Percentiles rank a stretch among this genome's conserved stretches.
Evolutionary conservation across 164 flowering plant species (phyloP).

Genomic region (Akebia trifoliata): DNA sequence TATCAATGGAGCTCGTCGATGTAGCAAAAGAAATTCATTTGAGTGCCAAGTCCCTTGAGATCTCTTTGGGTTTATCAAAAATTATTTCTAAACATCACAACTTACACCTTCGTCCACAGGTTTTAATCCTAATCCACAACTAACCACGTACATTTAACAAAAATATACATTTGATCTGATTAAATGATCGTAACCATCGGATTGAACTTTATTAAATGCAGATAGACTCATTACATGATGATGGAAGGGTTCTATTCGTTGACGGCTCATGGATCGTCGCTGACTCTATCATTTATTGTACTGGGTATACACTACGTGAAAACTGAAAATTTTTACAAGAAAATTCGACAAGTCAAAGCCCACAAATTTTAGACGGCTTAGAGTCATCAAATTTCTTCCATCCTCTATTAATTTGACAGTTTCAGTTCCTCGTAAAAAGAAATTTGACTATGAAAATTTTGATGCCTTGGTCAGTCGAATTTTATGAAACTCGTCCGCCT

Average conservation of each 20-base stretch:
- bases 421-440: no score
- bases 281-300: slow-evolving; percentile 74
- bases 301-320: slow-evolving; percentile 51
- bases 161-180: no score
- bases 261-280: slow-evolving; percentile 67
- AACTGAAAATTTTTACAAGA: no score
- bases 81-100: slow-evolving; percentile 57
- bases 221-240: slow-evolving; percentile 64
- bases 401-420: no score
- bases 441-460: no score
- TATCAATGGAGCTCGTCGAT: slow-evolving; percentile 78
- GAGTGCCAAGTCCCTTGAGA: slow-evolving; percentile 50
- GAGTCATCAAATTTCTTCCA: no score
- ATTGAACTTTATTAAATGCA: slow-evolving; percentile 23
- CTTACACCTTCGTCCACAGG: slow-evolving; percentile 70
- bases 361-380: no score
- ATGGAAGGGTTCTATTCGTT: slow-evolving; percentile 57
- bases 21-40: slow-evolving; percentile 82
- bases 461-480: no score
- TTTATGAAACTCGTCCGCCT: no score
- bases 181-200: background rate
- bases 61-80: slow-evolving; percentile 66
- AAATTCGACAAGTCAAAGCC: no score
- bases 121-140: no score
- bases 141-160: no score